These are phyloP conservation scores for Penicillium argentinense DNA, from an alignment of 495 filamentous ascomycete species.

Conservation along the genomic window DNA sequence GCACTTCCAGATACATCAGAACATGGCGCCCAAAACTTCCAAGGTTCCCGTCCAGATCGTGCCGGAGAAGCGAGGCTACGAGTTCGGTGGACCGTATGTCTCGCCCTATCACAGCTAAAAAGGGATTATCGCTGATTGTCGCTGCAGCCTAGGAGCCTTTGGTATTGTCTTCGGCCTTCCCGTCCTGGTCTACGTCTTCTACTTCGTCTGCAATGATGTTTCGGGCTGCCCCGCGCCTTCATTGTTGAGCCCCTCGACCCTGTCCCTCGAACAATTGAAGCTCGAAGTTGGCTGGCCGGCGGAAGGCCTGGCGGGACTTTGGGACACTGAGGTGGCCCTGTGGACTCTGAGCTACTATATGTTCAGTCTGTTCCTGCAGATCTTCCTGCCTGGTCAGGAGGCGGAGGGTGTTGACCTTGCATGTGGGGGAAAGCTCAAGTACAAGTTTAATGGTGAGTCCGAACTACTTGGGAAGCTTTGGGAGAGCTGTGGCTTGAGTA, in stretches of 20 bases:
- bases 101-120: constrained; percentile 1
- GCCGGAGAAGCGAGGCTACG: constrained; percentile 62
- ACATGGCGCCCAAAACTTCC: constrained; percentile 36
- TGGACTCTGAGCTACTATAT: constrained; percentile 78
- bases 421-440: constrained; percentile 74
- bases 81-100: constrained; percentile 87
- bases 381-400: constrained; percentile 74
- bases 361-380: constrained; percentile 71
- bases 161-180: constrained; percentile 77
- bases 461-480: constrained; percentile 5
- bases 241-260: constrained; percentile 70
- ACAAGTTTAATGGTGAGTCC: constrained; percentile 78
- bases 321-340: constrained; percentile 56
- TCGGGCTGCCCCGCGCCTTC: constrained; percentile 89
- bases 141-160: constrained; percentile 67
- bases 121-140: constrained; percentile 19
- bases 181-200: constrained; percentile 66
- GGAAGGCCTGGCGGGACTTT: constrained; percentile 62
- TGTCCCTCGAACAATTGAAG: constrained; percentile 71
- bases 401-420: constrained; percentile 67
- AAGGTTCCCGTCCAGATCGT: constrained; percentile 36
- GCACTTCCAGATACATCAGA: no score
- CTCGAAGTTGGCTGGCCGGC: constrained; percentile 76
- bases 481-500: background rate
- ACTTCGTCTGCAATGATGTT: constrained; percentile 89